Percentiles rank a stretch among this genome's conserved stretches.
Conservation (phyloP, 2,329 filamentous ascomycete species). For the Aspergillus proliferans region DNA sequence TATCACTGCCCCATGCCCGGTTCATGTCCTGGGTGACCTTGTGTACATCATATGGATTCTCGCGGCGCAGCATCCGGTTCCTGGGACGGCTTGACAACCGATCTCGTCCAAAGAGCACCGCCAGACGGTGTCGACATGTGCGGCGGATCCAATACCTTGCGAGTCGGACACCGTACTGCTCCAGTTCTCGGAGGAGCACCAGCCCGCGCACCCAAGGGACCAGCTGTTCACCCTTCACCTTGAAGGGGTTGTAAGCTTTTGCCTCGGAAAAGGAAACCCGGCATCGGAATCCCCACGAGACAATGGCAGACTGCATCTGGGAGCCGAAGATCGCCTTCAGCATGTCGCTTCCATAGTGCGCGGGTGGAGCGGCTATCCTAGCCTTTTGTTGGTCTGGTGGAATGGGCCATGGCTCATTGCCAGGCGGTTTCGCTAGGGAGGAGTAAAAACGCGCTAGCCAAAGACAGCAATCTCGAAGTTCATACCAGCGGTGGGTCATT, state of each 20-base stretch:
- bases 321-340: constrained; percentile 39
- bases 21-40: constrained; percentile 28
- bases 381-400: constrained; percentile 4
- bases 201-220: constrained; percentile 37
- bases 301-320: constrained; percentile 41
- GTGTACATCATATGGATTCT: constrained; percentile 28
- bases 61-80: constrained; percentile 31
- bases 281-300: constrained; percentile 45
- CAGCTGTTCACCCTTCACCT: constrained; percentile 16
- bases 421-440: constrained; percentile 5
- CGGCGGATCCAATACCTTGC: constrained; percentile 21
- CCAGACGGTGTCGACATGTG: constrained; percentile 32
- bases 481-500: constrained; percentile 48
- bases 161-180: constrained; percentile 30
- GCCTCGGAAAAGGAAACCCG: constrained; percentile 16
- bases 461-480: constrained; percentile 46
- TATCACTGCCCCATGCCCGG: constrained; percentile 27
- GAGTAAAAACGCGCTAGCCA: constrained; percentile 46
- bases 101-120: constrained; percentile 29
- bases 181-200: constrained; percentile 33
- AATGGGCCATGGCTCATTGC: constrained; percentile 6
- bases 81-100: constrained; percentile 23
- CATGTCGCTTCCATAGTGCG: constrained; percentile 15
- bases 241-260: constrained; percentile 14
- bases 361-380: background rate